Conservation (phyloP, 2,329 filamentous ascomycete genomes). For the Chaetomiaceae sp. region DNA sequence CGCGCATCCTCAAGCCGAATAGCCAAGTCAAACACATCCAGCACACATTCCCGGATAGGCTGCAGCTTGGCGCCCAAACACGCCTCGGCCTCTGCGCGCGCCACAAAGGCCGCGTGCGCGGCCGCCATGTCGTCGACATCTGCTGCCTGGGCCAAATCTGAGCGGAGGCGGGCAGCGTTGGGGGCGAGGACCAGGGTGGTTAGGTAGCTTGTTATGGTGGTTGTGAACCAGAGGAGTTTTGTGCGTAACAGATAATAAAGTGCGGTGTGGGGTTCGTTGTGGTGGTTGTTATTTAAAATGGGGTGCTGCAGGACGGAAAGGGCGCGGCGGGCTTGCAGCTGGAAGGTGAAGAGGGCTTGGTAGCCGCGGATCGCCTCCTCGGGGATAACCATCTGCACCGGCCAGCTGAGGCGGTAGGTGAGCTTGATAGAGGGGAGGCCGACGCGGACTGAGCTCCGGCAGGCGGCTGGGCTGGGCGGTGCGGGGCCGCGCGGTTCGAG, state of each 20-base stretch:
- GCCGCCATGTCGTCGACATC: slow-evolving; percentile 80
- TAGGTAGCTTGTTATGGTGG: slow-evolving; percentile 70
- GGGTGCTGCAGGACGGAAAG: slow-evolving; percentile 60
- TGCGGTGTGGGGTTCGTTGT: slow-evolving; percentile 34
- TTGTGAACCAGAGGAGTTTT: slow-evolving; percentile 72
- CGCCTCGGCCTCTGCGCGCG: slow-evolving; percentile 60
- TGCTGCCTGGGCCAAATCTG: slow-evolving; percentile 53
- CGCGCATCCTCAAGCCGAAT: slow-evolving; percentile 64
- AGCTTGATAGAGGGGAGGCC: slow-evolving; percentile 61
- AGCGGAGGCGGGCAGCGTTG: slow-evolving; percentile 52
- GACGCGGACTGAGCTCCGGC: slow-evolving; percentile 55
- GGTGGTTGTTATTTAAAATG: slow-evolving; percentile 30
- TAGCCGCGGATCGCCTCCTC: slow-evolving; percentile 62
- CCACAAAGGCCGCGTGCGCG: slow-evolving; percentile 61
- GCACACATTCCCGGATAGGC: slow-evolving; percentile 66
- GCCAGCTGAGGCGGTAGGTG: slow-evolving; percentile 64
- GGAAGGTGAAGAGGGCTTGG: slow-evolving; percentile 66
- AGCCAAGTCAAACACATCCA: slow-evolving; percentile 72
- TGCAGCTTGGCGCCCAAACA: slow-evolving; percentile 64
- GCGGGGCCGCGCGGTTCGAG: slow-evolving; percentile 33
- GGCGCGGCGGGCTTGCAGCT: slow-evolving; percentile 73
- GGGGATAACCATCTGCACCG: slow-evolving; percentile 67
- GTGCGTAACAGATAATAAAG: slow-evolving; percentile 60
- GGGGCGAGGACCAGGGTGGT: slow-evolving; percentile 67
- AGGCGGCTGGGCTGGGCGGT: slow-evolving; percentile 38